Percentiles rank a stretch among this genome's conserved stretches.
Evolutionary conservation across 208 protist species (phyloP).

Genomic region (Wallacemonas sp.): DNA sequence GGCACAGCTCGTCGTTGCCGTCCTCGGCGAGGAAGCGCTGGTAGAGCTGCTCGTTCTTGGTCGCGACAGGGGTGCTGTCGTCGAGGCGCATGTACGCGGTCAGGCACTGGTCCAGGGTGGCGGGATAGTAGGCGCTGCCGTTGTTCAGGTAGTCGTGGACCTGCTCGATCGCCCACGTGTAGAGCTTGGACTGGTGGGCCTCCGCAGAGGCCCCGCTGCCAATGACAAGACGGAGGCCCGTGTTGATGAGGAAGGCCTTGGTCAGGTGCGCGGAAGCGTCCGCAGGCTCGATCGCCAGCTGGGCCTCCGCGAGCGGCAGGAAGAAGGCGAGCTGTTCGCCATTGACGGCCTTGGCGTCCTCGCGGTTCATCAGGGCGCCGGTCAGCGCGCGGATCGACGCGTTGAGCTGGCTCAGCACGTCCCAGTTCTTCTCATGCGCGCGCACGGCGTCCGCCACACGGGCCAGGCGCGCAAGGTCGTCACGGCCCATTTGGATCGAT

Average conservation of each 20-base stretch:
- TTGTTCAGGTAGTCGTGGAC: slow-evolving; percentile 50
- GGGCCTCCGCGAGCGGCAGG: slow-evolving; percentile 28
- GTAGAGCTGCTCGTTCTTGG: slow-evolving; percentile 45
- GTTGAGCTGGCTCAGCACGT: slow-evolving; percentile 62
- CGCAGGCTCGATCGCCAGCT: slow-evolving; percentile 13
- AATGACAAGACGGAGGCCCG: slow-evolving; percentile 24
- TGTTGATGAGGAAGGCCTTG: slow-evolving; percentile 42
- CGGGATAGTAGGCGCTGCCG: slow-evolving; percentile 32
- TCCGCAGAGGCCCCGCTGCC: slow-evolving; percentile 16
- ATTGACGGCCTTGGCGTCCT: slow-evolving; percentile 23
- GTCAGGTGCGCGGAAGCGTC: slow-evolving; percentile 30
- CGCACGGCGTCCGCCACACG: slow-evolving; percentile 39
- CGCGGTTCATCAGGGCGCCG: slow-evolving; percentile 40
- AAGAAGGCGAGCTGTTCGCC: slow-evolving; percentile 36
- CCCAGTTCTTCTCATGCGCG: slow-evolving; percentile 46
- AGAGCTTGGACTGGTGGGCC: slow-evolving; percentile 27
- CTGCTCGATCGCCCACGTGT: slow-evolving; percentile 68
- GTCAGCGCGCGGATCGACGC: slow-evolving; percentile 39
- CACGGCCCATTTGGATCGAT: slow-evolving; percentile 73
- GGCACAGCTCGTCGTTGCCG: slow-evolving; percentile 74
- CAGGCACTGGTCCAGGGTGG: slow-evolving; percentile 52
- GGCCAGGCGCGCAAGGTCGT: slow-evolving; percentile 53
- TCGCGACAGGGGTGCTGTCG: slow-evolving; percentile 15
- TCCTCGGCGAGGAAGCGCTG: slow-evolving; percentile 51
- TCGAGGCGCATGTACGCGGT: slow-evolving; percentile 48